Base-by-base conservation (phyloP, 2,329 filamentous ascomycete species). In the Lachnellula arida region DNA sequence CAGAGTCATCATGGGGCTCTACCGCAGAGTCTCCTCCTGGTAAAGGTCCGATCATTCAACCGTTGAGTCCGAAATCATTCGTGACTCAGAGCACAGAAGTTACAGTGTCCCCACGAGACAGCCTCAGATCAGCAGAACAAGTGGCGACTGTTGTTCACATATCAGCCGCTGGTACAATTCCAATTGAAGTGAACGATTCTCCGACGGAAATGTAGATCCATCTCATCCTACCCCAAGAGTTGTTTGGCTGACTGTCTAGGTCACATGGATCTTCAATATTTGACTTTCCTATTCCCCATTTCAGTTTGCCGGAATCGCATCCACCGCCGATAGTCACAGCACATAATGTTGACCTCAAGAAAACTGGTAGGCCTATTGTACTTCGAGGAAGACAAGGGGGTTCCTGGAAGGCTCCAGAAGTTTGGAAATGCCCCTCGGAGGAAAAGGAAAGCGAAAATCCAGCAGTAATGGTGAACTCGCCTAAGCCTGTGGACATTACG, bases 81-180 rank as follows among this genome's bases (percentile, higher is more conserved):
- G 66, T 78, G 44, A 75, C 71, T 5, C 72, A 73, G 58, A 72
- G 64, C 11, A 75, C 73, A 5, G 72, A 76, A 54, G 66, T 75
- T 37, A 70, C 66, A 1, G 63, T 71, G 15, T 70, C 71, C n/a
- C 64, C 66, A 32, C 58, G 66, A 34, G 71, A 73, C 6, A 65
- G 63, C 35, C 68, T 73, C 42, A 62, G 61, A 40, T 46, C 54
- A 5, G 50, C 64, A 12, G 70, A 74, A 48, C 68, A 71, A 15
- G 52, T 71, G 4, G 55, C 72, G 7, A 72, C 70, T 7, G 68
- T 74, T 47, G 69, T 75, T 34, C 69, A 70, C 23, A 75, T 78
- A 23, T 72, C 61, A 28, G 49, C 64, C 12, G 54, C 57, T 35
- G 58, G 53, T 8, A 59, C 56, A 7, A 51, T 60, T n/a, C 62